A percentile compares a stretch with the other conserved stretches of the same genome.
phyloP scores from a whole-genome alignment of 805 yeast genomes.

The Candida silvatica region DNA sequence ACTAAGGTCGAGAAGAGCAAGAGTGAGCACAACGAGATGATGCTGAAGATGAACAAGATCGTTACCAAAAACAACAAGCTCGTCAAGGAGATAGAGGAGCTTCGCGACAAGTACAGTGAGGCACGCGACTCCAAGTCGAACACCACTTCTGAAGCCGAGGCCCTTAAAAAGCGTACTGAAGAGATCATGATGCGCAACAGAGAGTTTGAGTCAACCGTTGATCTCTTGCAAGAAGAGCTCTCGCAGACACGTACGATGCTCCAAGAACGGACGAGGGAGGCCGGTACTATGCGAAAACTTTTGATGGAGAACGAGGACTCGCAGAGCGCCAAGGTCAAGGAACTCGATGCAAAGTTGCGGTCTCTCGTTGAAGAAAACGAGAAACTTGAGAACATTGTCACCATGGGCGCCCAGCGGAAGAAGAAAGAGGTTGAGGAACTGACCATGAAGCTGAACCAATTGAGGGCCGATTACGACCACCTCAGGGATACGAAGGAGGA shows the following conservation, averaged over 20 bases:
- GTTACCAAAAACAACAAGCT: conserved; percentile 35
- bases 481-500: conserved; percentile 6
- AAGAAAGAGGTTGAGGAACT: conserved; percentile 62
- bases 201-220: conserved; percentile 54
- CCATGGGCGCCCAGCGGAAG: conserved; percentile 40
- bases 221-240: conserved; percentile 75
- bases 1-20: conserved; percentile 33
- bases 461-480: conserved; percentile 15
- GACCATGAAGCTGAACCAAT: conserved; percentile 33
- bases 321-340: conserved; percentile 41
- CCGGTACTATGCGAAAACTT: conserved; percentile 60
- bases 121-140: conserved; percentile 20
- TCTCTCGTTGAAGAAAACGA: conserved; percentile 53
- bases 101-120: conserved; percentile 30
- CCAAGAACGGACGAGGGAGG: conserved; percentile 77
- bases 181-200: conserved; percentile 58
- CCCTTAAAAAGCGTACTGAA: conserved; percentile 58
- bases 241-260: conserved; percentile 61
- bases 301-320: conserved; percentile 61
- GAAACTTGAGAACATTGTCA: conserved; percentile 45
- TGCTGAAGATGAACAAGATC: conserved; percentile 30
- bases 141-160: conserved; percentile 33
- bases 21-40: conserved; percentile 24
- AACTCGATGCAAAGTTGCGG: conserved; percentile 42
- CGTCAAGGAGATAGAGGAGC: conserved; percentile 29